Base-by-base conservation (phyloP, 1,284 basidiomycete genomes). In the Stygiomarasmius scandens region DNA sequence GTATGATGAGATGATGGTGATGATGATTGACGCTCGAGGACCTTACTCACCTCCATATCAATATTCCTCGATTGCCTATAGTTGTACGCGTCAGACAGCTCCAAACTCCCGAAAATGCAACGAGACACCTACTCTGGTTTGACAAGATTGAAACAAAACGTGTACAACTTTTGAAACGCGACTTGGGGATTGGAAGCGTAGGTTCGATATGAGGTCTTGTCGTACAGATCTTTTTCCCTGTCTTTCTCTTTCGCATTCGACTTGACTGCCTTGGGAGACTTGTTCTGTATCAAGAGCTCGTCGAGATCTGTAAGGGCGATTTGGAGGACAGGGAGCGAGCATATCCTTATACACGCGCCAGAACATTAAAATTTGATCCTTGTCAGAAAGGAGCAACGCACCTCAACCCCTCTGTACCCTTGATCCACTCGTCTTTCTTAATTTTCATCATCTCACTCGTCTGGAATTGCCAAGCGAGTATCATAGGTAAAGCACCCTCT, bases 11-110 rank as follows among this genome's bases (percentile, higher is more conserved):
- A n/a, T n/a, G n/a, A n/a, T n/a, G n/a, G n/a, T n/a, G n/a, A n/a
- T n/a, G n/a, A n/a, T n/a, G n/a, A n/a, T n/a, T n/a, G n/a, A n/a
- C n/a, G n/a, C n/a, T n/a, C n/a, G n/a, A n/a, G n/a, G n/a, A n/a
- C n/a, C n/a, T n/a, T n/a, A 58, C 71, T 64, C 60, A 89, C 89
- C 74, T 92, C 89, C 77, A 92, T 89, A 54, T 92, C 89, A 61
- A 92, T 85, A 67, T 88, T 91, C 61, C 85, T 79, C 12, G 84
- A 84, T 68, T 80, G 78, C 66, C 88, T 90, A 54, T 14, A 45
- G 43, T 19, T 54, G 16, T 16, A 41, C 4, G 38, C 16, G 16
- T 41, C n/a, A 41, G 16, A 41, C 4, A 19, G n/a, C 16, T 41
- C 4, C 38, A 41, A 8, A 8, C 32, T 8, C 32, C 8, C 8